phyloP scores from a whole-genome alignment of 148 eudicot species.

The Suaeda aralocaspica region DNA sequence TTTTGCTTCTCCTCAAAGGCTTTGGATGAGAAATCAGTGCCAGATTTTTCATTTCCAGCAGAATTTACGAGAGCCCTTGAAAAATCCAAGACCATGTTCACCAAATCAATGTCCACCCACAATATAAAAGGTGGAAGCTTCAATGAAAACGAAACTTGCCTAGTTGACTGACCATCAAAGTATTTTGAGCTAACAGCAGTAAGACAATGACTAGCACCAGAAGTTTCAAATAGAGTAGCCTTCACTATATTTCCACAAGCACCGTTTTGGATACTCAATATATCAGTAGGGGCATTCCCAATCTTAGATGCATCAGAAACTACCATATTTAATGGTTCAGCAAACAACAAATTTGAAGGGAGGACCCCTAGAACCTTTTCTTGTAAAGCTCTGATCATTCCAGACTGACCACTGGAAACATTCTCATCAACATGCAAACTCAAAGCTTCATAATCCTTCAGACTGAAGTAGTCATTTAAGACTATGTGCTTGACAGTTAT shows the following conservation, averaged over 20 bases:
- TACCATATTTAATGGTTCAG: conserved; percentile 26
- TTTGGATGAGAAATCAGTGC: conserved; percentile 24
- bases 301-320: conserved; percentile 22
- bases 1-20: conserved; percentile 21
- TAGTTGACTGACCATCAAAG: conserved; percentile 28
- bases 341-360: conserved; percentile 35
- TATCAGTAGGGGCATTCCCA: conserved; percentile 26
- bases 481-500: conserved; percentile 53
- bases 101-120: conserved; percentile 58
- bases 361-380: conserved; percentile 55
- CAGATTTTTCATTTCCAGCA: conserved; percentile 22
- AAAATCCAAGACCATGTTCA: conserved; percentile 36
- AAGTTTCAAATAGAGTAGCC: conserved; percentile 59
- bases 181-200: conserved; percentile 37
- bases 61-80: conserved; percentile 39
- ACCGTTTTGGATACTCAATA: conserved; percentile 16
- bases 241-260: conserved; percentile 38
- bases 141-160: conserved; percentile 53
- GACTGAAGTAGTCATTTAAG: conserved; percentile 53
- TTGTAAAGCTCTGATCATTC: conserved; percentile 48
- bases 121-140: conserved; percentile 66
- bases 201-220: conserved; percentile 47
- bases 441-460: conserved; percentile 21
- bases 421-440: conserved; percentile 27
- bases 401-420: conserved; percentile 32